Evolutionary conservation across 495 filamentous ascomycete species (phyloP), one percentile per base, ranked within the genome.

Genomic region (Penicillium riverlandense): DNA sequence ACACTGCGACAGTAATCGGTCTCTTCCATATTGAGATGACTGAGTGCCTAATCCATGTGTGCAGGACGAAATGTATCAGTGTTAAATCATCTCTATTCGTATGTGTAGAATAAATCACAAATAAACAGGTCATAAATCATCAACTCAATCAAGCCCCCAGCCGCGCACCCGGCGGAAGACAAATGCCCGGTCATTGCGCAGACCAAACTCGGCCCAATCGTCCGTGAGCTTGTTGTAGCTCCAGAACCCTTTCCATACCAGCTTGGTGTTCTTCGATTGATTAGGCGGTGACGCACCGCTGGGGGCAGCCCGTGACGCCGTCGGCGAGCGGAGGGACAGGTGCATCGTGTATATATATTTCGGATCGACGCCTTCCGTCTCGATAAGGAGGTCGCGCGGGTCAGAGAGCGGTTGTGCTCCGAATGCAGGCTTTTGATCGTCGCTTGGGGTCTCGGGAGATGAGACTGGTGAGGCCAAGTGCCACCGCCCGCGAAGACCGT

Each of bases 181-280:
- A 66, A 84, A 96, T 1, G 89, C 76, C 57, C 86, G 84, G 57
- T 89, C 84, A 61, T 96, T 87, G 61, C 81, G 85, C 48, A 91
- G 65, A 12, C 76, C 72, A 65, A 97, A 97, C 63, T 87, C 84
- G 0, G 76, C 88, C 84, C 88, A 88, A 61, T 96, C 90, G 57
- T 91, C 89, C 13, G 90, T 91, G 52, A 95, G 65, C 54, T 73
- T 75, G 55, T 96, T 94, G 52, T 92, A 94, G 64, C 82, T 90
- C 84, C 88, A 96, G 64, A 85, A 96, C 0, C 87, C 86, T 59
- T 84, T 83, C 94, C 94, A 97, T 0, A 66, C 65, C 30, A 99
- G 60, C 66, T 91, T 96, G 38, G 88, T 95, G 45, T 90, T 92
- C 52, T 76, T 75, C 2, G 67, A 60, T 14, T 63, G 53, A 41